Evolutionary conservation across 352 stramenopile genomes (phyloP), one percentile per base, ranked within the genome.

Genomic region (Elongisporangium anandrum): DNA sequence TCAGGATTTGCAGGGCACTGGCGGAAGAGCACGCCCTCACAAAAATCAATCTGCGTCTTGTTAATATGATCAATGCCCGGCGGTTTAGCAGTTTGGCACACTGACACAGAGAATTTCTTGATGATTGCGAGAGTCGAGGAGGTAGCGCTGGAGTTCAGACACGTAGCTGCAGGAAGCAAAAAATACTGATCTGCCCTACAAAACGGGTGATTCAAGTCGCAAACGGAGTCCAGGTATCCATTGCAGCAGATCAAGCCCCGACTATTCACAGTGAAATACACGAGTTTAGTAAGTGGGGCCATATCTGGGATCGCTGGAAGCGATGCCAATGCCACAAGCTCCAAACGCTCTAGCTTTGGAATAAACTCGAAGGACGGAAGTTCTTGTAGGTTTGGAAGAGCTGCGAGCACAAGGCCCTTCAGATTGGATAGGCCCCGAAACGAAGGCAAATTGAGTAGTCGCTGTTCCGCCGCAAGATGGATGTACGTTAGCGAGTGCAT

Each of bases 401-500:
- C 48, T 9, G 68, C 68, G 19, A 77, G 24, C 4, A 61, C 68
- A 3, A 79, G 23, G 1, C 53, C 66, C 52, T 71, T 69, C 17
- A 79, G 54, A 13, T 73, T 80, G 5, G 55, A 59, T 9, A 77
- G 63, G 1, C 69, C 71, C 56, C 61, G 22, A 16, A 80, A 71
- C 9, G 69, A 68, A 12, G 72, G 69, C 0, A 80, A 58, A 0
- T 57, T 59, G 24, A 56, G 21, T 22, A 77, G 60, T n/a, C 48
- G 22, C 2, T 65, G 47, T 47, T 75, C 69, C 3, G 12, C 57
- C 12, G 60, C 69, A 4, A 81, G 63, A 52, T 76, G 69, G 19
- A 81, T 49, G 39, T 73, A 81, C 4, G 64, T 68, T 38, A 81
- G 61, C 12, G 66, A 73, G 17, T 48, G 22, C 72, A 78, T 81